These are phyloP conservation scores for Mimosa bimucronata DNA, from an alignment of 306 rosid genomes.

Conservation along the genomic window DNA sequence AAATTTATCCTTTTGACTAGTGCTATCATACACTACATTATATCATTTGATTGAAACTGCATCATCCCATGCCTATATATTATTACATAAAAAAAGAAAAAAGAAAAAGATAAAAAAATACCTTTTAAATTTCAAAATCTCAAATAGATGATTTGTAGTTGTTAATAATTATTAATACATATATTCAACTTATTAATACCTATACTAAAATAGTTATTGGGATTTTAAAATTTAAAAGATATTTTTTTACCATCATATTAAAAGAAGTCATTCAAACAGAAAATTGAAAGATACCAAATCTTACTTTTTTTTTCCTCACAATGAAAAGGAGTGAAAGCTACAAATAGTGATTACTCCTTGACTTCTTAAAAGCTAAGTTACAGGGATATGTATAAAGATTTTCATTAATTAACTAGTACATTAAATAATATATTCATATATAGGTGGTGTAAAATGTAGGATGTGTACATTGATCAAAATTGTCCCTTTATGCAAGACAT, in stretches of 20 bases:
- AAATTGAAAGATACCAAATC: constrained; percentile 9
- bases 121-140: too few relatives aligned
- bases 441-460: constrained; percentile 25
- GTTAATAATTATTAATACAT: too few relatives aligned
- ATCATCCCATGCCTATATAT: constrained; percentile 9
- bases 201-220: too few relatives aligned
- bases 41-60: constrained; percentile 17
- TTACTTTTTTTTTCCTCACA: constrained; percentile 18
- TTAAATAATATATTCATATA: too few relatives aligned
- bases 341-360: constrained; percentile 28
- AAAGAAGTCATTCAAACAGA: background rate
- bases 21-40: background rate
- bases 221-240: too few relatives aligned
- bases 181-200: too few relatives aligned
- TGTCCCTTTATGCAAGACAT: constrained; percentile 3
- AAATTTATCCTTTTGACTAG: background rate
- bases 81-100: background rate
- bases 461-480: background rate
- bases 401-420: background rate
- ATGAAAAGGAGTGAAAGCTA: constrained; percentile 16
- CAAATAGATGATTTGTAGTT: too few relatives aligned
- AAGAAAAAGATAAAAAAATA: too few relatives aligned
- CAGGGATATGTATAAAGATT: background rate
- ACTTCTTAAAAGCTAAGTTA: background rate
- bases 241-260: background rate